phyloP scores from a whole-genome alignment of 140 eudicot genomes.

The Oenanthe javanica region DNA sequence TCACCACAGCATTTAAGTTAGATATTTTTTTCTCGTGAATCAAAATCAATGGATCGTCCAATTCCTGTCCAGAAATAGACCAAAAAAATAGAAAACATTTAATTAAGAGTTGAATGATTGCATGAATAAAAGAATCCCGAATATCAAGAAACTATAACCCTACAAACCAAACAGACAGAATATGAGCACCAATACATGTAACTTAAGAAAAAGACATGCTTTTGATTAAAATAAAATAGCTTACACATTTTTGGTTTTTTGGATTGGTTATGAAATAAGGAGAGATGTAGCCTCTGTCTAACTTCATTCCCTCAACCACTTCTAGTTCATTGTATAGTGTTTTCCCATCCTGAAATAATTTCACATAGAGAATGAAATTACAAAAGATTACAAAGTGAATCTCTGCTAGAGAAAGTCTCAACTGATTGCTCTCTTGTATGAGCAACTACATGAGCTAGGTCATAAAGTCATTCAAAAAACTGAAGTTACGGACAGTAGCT shows the following conservation, averaged over 20 bases:
- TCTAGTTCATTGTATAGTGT: slow-evolving; percentile 59
- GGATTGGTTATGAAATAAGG: slow-evolving; percentile 65
- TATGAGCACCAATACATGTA: neutral
- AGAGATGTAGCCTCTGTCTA: slow-evolving; percentile 72
- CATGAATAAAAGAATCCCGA: too few species aligned
- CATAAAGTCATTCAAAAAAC: neutral
- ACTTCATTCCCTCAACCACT: slow-evolving; percentile 80
- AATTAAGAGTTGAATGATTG: neutral
- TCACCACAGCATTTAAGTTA: slow-evolving; percentile 48
- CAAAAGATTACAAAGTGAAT: neutral
- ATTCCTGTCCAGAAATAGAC: slow-evolving; percentile 32
- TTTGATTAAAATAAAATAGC: slow-evolving; percentile 15
- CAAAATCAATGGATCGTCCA: slow-evolving; percentile 60
- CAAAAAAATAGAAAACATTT: neutral
- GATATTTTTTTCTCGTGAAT: slow-evolving; percentile 65
- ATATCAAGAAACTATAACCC: neutral
- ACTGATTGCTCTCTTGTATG: neutral
- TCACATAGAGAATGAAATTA: neutral
- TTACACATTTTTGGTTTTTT: slow-evolving; percentile 71
- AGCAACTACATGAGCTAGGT: neutral
- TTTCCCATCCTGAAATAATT: slow-evolving; percentile 49
- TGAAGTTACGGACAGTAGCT: neutral
- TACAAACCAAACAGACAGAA: too few species aligned
- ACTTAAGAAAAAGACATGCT: neutral
- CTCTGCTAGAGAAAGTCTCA: neutral